phyloP scores from a whole-genome alignment of 106 monocot genomes.

The Acorus gramineus region DNA sequence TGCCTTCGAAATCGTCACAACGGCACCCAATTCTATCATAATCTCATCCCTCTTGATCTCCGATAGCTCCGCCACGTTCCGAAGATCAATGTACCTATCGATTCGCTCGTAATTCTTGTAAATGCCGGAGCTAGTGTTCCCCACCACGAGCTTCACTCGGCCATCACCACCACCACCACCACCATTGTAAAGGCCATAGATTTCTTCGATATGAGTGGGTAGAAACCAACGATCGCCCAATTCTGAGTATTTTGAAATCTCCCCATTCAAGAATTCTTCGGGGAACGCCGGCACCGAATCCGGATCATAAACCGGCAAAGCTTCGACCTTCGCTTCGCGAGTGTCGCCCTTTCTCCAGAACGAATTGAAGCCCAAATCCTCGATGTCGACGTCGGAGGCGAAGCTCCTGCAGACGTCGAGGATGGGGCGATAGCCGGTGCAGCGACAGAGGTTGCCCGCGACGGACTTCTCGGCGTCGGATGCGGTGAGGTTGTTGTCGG shows the following conservation, averaged over 20 bases:
- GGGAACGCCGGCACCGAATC: slow-evolving; percentile 43
- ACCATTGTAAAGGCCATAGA: slow-evolving; percentile 21
- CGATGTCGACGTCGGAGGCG: slow-evolving; percentile 69
- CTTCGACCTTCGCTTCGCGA: neutral
- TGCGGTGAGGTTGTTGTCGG: slow-evolving; percentile 60
- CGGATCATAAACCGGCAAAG: slow-evolving; percentile 29
- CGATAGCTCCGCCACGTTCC: slow-evolving; percentile 45
- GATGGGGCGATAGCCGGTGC: slow-evolving; percentile 72
- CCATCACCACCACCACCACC: neutral
- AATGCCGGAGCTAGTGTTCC: slow-evolving; percentile 60
- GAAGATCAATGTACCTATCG: slow-evolving; percentile 55
- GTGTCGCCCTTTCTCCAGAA: slow-evolving; percentile 53
- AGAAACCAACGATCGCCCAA: slow-evolving; percentile 23
- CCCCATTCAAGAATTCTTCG: slow-evolving; percentile 47
- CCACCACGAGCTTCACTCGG: slow-evolving; percentile 49
- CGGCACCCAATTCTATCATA: slow-evolving; percentile 56
- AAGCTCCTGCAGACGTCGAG: slow-evolving; percentile 77
- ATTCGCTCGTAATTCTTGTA: slow-evolving; percentile 43
- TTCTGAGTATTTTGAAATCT: slow-evolving; percentile 24
- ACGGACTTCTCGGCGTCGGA: slow-evolving; percentile 53
- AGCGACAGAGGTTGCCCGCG: slow-evolving; percentile 62
- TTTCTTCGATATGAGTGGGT: slow-evolving; percentile 31
- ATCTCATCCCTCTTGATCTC: slow-evolving; percentile 18
- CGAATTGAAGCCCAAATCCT: slow-evolving; percentile 78
- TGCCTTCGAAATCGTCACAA: slow-evolving; percentile 51